Evolutionary conservation across 257 asterid genomes (phyloP).

Genomic region (Buddleja alternifolia): DNA sequence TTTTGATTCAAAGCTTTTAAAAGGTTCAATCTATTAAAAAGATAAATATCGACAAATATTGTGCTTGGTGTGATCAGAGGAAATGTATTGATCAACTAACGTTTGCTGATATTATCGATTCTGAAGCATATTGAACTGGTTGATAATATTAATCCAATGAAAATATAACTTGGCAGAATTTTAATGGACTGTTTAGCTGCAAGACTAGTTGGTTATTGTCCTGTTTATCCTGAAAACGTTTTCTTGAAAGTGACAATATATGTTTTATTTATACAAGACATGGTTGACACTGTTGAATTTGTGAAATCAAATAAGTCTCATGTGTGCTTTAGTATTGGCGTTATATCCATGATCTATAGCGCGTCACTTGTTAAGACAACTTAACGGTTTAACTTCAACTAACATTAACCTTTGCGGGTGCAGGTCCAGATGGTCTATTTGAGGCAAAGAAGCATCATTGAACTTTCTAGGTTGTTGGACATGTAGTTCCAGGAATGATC

Average conservation of each 20-base stretch:
- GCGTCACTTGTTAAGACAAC: too few species aligned
- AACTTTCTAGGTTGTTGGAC: constrained; percentile 1
- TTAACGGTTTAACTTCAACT: too few species aligned
- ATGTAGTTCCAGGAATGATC: constrained; percentile 30
- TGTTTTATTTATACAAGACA: not conserved
- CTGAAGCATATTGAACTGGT: constrained; percentile 2
- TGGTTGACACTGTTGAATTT: not conserved
- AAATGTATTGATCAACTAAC: too few species aligned
- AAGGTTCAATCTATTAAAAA: not conserved
- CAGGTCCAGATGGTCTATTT: constrained; percentile 93
- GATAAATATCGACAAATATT: not conserved
- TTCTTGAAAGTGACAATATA: not conserved
- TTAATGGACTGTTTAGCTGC: not conserved
- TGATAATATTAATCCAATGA: not conserved
- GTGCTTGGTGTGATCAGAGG: not conserved
- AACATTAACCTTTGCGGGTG: constrained; percentile 25
- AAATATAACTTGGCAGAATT: not conserved
- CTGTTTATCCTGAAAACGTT: not conserved
- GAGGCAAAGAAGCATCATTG: constrained; percentile 61
- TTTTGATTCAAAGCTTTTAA: not conserved
- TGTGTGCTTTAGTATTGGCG: not conserved
- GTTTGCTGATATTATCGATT: not conserved
- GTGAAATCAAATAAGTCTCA: not conserved
- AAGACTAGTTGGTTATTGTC: not conserved
- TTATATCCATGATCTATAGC: too few species aligned